These are phyloP conservation scores for Cryptosporidium andersoni DNA, from an alignment of 169 alveolate genomes.

Conservation along the genomic window DNA sequence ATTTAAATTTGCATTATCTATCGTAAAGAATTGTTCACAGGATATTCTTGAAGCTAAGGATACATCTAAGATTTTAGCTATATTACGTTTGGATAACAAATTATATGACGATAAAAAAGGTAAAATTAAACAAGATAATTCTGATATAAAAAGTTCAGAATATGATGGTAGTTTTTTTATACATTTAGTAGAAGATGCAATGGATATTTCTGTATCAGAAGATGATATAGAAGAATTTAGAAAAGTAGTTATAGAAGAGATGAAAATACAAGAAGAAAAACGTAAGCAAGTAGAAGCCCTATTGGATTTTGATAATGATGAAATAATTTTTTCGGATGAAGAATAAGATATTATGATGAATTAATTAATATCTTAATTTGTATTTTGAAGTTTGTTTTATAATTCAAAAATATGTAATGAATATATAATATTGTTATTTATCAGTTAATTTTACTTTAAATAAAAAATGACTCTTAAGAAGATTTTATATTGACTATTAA, in stretches of 20 bases:
- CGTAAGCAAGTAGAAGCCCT: conserved; percentile 73
- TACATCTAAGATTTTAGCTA: conserved; percentile 74
- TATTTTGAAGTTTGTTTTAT: not conserved
- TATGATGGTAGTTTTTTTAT: conserved; percentile 73
- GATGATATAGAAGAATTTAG: conserved; percentile 72
- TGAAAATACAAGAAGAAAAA: conserved; percentile 75
- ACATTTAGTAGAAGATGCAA: conserved; percentile 73
- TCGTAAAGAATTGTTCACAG: conserved; percentile 53
- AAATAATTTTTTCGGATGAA: conserved; percentile 63
- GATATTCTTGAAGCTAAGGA: conserved; percentile 73
- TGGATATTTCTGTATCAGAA: conserved; percentile 44
- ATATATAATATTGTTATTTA: not conserved
- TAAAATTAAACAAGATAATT: not conserved
- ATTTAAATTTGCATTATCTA: conserved; percentile 74
- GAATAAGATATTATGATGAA: conserved; percentile 7
- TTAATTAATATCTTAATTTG: not conserved
- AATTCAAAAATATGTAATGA: not conserved
- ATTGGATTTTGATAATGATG: conserved; percentile 72
- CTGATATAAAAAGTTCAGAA: not conserved
- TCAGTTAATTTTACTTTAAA: not conserved
- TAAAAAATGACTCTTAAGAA: not conserved
- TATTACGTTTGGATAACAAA: conserved; percentile 74
- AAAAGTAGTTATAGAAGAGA: conserved; percentile 74
- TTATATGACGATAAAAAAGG: conserved; percentile 52
- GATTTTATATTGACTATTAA: not conserved